Percentiles rank a stretch among this genome's conserved stretches.
Conservation (phyloP, 148 eudicot species). For the Vaccinium corymbosum region DNA sequence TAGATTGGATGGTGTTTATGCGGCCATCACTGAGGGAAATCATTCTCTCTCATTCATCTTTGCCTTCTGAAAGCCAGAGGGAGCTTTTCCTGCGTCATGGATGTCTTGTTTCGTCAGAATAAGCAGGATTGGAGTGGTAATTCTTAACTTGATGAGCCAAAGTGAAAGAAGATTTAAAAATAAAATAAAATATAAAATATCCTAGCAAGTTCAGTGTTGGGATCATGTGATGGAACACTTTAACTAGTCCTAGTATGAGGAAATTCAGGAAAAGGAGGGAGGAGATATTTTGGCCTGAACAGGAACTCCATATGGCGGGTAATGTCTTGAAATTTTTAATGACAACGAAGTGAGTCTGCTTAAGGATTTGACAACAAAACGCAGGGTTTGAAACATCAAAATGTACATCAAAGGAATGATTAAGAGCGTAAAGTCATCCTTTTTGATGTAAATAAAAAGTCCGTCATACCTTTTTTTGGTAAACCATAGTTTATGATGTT, state of each 20-base stretch:
- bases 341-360: constrained; percentile 34
- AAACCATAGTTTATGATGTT: not conserved
- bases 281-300: not conserved
- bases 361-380: constrained; percentile 19
- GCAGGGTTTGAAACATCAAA: constrained; percentile 25
- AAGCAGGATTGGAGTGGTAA: not conserved
- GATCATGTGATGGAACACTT: constrained; percentile 40
- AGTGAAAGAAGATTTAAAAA: not conserved
- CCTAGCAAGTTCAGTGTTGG: constrained; percentile 24
- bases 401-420: constrained; percentile 10
- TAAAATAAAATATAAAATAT: no score
- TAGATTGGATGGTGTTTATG: constrained; percentile 45
- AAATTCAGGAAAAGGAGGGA: not conserved
- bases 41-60: constrained; percentile 26
- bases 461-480: not conserved
- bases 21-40: constrained; percentile 55
- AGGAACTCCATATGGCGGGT: not conserved
- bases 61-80: constrained; percentile 26
- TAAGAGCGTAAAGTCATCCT: not conserved
- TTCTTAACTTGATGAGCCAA: not conserved
- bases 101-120: constrained; percentile 18
- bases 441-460: not conserved
- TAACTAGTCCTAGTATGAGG: constrained; percentile 11
- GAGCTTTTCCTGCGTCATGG: constrained; percentile 50
- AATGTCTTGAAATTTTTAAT: not conserved